Evolutionary conservation across 2,329 filamentous ascomycete species (phyloP).

Genomic region (Bipolaris zeicola): DNA sequence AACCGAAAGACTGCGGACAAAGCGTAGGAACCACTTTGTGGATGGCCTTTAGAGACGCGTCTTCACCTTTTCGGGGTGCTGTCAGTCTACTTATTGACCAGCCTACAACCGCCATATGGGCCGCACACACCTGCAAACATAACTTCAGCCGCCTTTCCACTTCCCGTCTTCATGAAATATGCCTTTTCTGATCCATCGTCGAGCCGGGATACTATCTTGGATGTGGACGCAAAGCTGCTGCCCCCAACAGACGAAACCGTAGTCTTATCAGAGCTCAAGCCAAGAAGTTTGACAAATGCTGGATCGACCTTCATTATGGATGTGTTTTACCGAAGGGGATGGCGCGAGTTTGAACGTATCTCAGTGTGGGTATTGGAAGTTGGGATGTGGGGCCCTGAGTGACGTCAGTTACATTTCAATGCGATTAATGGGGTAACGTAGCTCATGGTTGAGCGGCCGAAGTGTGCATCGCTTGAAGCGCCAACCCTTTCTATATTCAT

Average conservation of each 20-base stretch:
- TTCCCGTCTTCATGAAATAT: constrained; percentile 76
- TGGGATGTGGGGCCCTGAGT: background rate
- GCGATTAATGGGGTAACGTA: too few species aligned
- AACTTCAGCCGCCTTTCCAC: constrained; percentile 61
- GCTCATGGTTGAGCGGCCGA: too few species aligned
- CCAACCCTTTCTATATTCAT: too few species aligned
- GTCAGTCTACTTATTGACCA: constrained; percentile 15
- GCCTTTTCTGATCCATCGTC: constrained; percentile 57
- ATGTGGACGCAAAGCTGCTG: constrained; percentile 67
- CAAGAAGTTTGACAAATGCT: constrained; percentile 65
- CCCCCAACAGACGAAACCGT: constrained; percentile 66
- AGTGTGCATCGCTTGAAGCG: too few species aligned
- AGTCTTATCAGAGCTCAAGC: constrained; percentile 61
- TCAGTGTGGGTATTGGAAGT: background rate
- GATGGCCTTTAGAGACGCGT: constrained; percentile 82
- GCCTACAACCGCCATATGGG: background rate
- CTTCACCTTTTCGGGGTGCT: constrained; percentile 66
- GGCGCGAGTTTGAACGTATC: background rate
- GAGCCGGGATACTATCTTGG: constrained; percentile 59
- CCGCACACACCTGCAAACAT: constrained; percentile 69
- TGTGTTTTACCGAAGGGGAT: background rate
- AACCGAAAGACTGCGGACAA: constrained; percentile 75
- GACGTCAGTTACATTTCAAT: constrained; percentile 2
- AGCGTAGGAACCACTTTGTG: constrained; percentile 72
- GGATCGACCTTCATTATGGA: constrained; percentile 61